phyloP scores from a whole-genome alignment of 306 rosid species.

The Argentina anserina region DNA sequence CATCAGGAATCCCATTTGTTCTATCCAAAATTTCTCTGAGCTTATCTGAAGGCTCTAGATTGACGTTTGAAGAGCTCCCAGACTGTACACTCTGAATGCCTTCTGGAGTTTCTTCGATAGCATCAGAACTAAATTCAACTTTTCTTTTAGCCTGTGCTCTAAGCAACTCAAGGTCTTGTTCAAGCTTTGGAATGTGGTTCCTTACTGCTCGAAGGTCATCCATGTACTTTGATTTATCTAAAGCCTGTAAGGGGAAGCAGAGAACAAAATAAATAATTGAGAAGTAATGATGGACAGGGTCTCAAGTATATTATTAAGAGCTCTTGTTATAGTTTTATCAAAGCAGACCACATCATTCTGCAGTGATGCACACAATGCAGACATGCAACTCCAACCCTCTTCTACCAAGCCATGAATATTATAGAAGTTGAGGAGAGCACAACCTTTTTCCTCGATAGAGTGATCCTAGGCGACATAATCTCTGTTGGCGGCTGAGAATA shows the following conservation, averaged over 20 bases:
- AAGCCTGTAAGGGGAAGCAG: conserved; percentile 52
- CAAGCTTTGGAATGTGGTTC: conserved; percentile 69
- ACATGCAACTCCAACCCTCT: conserved; percentile 8
- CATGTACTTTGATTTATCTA: conserved; percentile 86
- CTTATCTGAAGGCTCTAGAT: conserved; percentile 33
- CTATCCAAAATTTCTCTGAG: conserved; percentile 30
- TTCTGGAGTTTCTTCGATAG: conserved; percentile 37
- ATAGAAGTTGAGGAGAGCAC: background rate
- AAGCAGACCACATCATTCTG: background rate
- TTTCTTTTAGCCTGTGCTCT: conserved; percentile 50
- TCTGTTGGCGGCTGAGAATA: conserved; percentile 95
- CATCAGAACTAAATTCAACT: conserved; percentile 31
- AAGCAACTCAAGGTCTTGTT: conserved; percentile 79
- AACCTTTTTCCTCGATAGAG: conserved; percentile 93
- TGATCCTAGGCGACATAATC: conserved; percentile 91
- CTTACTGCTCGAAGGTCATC: conserved; percentile 88
- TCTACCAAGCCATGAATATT: background rate
- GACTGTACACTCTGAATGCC: conserved; percentile 26
- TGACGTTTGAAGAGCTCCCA: conserved; percentile 32
- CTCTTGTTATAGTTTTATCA: background rate
- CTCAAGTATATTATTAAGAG: background rate
- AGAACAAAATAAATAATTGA: conserved; percentile 10
- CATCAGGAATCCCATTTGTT: conserved; percentile 32
- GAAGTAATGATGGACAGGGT: background rate
- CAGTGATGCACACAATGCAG: conserved; percentile 6